phyloP scores from a whole-genome alignment of 2,329 filamentous ascomycete species.

The Keithomyces neogunnii region DNA sequence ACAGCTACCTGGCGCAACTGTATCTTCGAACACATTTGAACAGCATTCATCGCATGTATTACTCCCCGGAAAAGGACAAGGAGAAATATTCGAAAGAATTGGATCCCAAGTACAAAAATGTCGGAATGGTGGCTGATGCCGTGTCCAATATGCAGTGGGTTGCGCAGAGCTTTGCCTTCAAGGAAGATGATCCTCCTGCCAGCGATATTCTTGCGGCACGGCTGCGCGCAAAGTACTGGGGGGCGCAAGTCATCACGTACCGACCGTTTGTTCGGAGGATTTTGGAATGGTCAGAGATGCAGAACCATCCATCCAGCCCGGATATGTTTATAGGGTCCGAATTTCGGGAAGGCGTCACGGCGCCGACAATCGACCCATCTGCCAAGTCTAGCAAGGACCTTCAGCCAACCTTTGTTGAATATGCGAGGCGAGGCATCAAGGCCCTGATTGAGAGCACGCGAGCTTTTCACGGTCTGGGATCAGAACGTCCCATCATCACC shows the following conservation, averaged over 20 bases:
- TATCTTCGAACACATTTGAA: slow-evolving; percentile 59
- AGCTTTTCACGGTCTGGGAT: slow-evolving; percentile 61
- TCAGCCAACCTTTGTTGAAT: slow-evolving; percentile 38
- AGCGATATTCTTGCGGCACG: slow-evolving; percentile 72
- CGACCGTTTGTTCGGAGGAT: slow-evolving; percentile 61
- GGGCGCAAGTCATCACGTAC: slow-evolving; percentile 81
- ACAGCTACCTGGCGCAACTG: slow-evolving; percentile 55
- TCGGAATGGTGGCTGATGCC: slow-evolving; percentile 36
- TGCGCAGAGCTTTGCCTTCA: slow-evolving; percentile 44
- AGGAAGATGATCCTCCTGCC: slow-evolving; percentile 62
- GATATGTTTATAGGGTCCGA: slow-evolving; percentile 24
- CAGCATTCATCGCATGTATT: slow-evolving; percentile 49
- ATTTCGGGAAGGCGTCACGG: slow-evolving; percentile 26
- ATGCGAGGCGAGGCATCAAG: slow-evolving; percentile 55
- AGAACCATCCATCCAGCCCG: slow-evolving; percentile 24
- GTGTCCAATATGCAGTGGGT: slow-evolving; percentile 38
- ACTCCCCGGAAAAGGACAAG: slow-evolving; percentile 34
- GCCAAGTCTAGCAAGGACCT: slow-evolving; percentile 30
- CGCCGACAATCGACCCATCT: slow-evolving; percentile 28
- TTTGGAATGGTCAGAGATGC: slow-evolving; percentile 37
- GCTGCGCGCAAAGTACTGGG: slow-evolving; percentile 89
- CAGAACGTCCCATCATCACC: slow-evolving; percentile 73
- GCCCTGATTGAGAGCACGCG: slow-evolving; percentile 78
- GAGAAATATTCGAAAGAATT: slow-evolving; percentile 16
- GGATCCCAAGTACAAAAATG: slow-evolving; percentile 32